Evolutionary conservation across 2,329 filamentous ascomycete species (phyloP).

Genomic region (Botrytis aclada): DNA sequence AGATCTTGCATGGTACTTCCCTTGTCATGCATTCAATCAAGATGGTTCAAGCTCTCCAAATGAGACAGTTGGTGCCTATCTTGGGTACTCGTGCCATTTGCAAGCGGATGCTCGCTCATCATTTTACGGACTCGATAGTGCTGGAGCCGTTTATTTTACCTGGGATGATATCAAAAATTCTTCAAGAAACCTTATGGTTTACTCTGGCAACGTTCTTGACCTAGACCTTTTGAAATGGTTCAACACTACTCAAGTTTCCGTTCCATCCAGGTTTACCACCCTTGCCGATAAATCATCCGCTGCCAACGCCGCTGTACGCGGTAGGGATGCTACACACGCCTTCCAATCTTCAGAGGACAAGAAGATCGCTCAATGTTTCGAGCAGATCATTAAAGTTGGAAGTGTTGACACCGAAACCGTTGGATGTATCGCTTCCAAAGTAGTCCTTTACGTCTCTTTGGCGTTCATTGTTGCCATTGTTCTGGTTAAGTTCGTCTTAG

Average conservation of each 20-base stretch:
- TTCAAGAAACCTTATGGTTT: conserved; percentile 87
- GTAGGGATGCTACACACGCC: conserved; percentile 83
- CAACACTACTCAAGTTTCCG: conserved; percentile 72
- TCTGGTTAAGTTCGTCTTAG: conserved; percentile 78
- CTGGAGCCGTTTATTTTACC: conserved; percentile 90
- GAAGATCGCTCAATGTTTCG: conserved; percentile 78
- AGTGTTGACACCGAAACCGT: conserved; percentile 94
- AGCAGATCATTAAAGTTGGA: conserved; percentile 93
- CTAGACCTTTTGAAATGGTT: conserved; percentile 88
- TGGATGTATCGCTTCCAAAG: conserved; percentile 94
- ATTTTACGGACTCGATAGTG: conserved; percentile 70
- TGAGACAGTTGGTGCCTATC: conserved; percentile 68
- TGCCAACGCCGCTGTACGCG: conserved; percentile 63
- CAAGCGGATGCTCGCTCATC: conserved; percentile 61
- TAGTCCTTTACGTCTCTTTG: conserved; percentile 91
- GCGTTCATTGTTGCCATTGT: conserved; percentile 92
- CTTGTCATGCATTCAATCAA: conserved; percentile 87
- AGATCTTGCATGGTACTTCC: conserved; percentile 94
- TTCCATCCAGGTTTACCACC: conserved; percentile 75
- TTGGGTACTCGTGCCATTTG: conserved; percentile 88
- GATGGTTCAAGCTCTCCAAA: conserved; percentile 83
- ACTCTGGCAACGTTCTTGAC: conserved; percentile 90
- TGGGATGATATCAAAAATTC: conserved; percentile 92
- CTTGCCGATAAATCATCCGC: conserved; percentile 65
- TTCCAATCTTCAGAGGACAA: conserved; percentile 80